Percentiles rank a stretch among this genome's conserved stretches.
These are phyloP conservation scores for Neophaeococcomyces aloes DNA, from an alignment of 2,329 filamentous ascomycete genomes.

Conservation along the genomic window DNA sequence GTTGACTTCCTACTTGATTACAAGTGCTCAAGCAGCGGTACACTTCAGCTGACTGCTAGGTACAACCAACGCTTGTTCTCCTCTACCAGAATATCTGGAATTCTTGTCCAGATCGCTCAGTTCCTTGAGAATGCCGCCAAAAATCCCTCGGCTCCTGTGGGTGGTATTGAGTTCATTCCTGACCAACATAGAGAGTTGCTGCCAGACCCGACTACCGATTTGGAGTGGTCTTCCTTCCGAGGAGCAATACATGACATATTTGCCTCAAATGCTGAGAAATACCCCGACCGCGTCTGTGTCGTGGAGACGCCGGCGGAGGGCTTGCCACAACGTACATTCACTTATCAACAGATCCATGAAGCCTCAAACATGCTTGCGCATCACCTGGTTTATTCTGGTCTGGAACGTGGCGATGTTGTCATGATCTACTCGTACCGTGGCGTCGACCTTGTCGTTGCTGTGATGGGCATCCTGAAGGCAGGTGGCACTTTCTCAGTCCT, in stretches of 20 bases:
- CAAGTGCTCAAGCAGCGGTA: slow-evolving; percentile 21
- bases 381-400: slow-evolving; percentile 62
- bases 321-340: slow-evolving; percentile 57
- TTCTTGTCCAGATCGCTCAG: slow-evolving; percentile 34
- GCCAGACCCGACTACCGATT: slow-evolving; percentile 34
- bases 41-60: slow-evolving; percentile 30
- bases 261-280: slow-evolving; percentile 44
- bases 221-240: slow-evolving; percentile 37
- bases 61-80: slow-evolving; percentile 39
- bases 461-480: slow-evolving; percentile 62
- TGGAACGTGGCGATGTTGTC: slow-evolving; percentile 73
- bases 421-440: slow-evolving; percentile 83
- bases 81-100: slow-evolving; percentile 33
- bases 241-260: slow-evolving; percentile 38
- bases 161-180: slow-evolving; percentile 34
- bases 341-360: slow-evolving; percentile 77
- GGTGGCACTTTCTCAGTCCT: slow-evolving; percentile 53
- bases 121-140: slow-evolving; percentile 32
- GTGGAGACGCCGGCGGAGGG: slow-evolving; percentile 49
- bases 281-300: slow-evolving; percentile 60
- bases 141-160: slow-evolving; percentile 32
- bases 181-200: slow-evolving; percentile 19
- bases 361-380: slow-evolving; percentile 71
- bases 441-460: slow-evolving; percentile 64
- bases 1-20: slow-evolving; percentile 34